Conservation (phyloP, 2,329 filamentous ascomycete species). For the Cladobotryum mycophilum region DNA sequence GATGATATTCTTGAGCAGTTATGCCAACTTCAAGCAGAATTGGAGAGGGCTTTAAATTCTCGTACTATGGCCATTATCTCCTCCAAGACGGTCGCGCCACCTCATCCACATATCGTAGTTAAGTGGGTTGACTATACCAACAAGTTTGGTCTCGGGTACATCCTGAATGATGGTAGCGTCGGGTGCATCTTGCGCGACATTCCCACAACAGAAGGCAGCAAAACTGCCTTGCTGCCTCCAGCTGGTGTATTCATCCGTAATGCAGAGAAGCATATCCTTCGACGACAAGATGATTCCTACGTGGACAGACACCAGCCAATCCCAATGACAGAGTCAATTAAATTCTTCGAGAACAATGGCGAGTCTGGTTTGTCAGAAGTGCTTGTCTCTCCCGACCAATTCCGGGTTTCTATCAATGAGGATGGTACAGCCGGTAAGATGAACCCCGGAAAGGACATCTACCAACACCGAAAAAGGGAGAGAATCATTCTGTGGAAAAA, state of each 20-base stretch:
- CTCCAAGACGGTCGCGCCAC: constrained; percentile 45
- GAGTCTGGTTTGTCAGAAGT: constrained; percentile 56
- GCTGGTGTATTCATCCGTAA: constrained; percentile 66
- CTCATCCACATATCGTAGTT: constrained; percentile 58
- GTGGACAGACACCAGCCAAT: constrained; percentile 54
- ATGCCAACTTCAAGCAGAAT: constrained; percentile 50
- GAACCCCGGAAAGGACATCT: constrained; percentile 56
- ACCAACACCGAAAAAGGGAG: constrained; percentile 59
- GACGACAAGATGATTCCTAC: constrained; percentile 50
- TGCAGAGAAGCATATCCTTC: constrained; percentile 64
- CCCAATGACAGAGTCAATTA: constrained; percentile 56
- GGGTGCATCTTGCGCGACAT: constrained; percentile 61
- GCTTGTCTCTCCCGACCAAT: constrained; percentile 58
- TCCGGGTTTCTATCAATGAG: constrained; percentile 48
- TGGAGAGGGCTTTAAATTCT: constrained; percentile 57
- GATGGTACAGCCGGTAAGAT: constrained; percentile 57
- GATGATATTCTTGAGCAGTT: constrained; percentile 53
- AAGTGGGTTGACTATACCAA: constrained; percentile 90
- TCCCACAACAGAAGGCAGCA: constrained; percentile 44
- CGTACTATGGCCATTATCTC: constrained; percentile 56
- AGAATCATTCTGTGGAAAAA: constrained; percentile 65
- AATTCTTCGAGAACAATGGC: constrained; percentile 68
- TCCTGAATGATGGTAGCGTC: constrained; percentile 73
- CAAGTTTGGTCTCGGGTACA: constrained; percentile 79
- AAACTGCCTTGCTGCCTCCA: constrained; percentile 53